Percentiles rank a stretch among this genome's conserved stretches.
These are phyloP conservation scores for Triglochin maritima DNA, from an alignment of 106 monocot genomes.

Conservation along the genomic window DNA sequence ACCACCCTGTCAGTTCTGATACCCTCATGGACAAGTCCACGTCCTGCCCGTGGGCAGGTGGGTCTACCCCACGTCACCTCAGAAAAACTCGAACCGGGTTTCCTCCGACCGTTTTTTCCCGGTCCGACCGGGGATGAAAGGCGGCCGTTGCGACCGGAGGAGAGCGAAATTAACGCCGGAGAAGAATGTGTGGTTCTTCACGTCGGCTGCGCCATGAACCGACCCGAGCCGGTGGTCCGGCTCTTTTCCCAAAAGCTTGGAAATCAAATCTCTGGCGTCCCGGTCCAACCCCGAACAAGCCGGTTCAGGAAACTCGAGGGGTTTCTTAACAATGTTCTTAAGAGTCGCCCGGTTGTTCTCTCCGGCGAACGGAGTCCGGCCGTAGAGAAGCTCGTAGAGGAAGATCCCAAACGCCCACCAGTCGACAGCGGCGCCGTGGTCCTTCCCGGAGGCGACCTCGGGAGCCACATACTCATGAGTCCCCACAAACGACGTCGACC, in stretches of 20 bases:
- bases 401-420: constrained; percentile 25
- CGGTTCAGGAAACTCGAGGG: constrained; percentile 32
- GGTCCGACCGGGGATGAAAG: constrained; percentile 5
- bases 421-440: constrained; percentile 20
- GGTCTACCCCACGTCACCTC: neutral
- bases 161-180: constrained; percentile 29
- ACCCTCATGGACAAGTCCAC: neutral
- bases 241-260: constrained; percentile 46
- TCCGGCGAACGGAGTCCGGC: constrained; percentile 65
- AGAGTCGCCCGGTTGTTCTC: constrained; percentile 46
- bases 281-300: neutral
- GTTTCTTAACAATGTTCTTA: constrained; percentile 44
- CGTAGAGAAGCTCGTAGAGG: constrained; percentile 32
- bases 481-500: constrained; percentile 16
- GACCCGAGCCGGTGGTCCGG: constrained; percentile 20
- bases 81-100: constrained; percentile 3
- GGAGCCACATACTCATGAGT: constrained; percentile 24
- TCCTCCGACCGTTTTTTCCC: neutral
- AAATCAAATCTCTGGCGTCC: constrained; percentile 34
- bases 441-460: constrained; percentile 10
- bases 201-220: constrained; percentile 65
- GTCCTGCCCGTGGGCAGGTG: neutral
- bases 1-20: neutral
- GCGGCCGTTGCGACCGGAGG: constrained; percentile 13
- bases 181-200: constrained; percentile 69